phyloP scores from a whole-genome alignment of 192 early-diverging fungal species.

The Coemansia sp. region DNA sequence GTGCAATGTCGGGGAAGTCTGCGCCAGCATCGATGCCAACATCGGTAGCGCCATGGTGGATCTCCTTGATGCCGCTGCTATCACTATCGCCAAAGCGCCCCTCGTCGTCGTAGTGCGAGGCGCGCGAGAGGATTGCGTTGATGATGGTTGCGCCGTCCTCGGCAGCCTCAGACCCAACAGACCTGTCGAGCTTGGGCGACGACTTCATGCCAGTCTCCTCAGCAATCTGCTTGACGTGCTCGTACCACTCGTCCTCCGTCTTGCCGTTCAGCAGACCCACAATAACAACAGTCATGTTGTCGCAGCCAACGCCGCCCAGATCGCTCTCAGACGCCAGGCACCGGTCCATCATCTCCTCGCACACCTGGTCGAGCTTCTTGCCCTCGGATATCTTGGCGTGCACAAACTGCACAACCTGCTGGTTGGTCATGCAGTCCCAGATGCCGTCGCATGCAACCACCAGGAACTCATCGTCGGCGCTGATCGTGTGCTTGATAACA shows the following conservation, averaged over 20 bases:
- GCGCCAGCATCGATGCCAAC: slow-evolving; percentile 6
- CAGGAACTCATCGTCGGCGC: slow-evolving; percentile 77
- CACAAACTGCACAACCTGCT: slow-evolving; percentile 87
- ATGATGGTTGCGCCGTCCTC: slow-evolving; percentile 34
- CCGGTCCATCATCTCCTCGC: slow-evolving; percentile 88
- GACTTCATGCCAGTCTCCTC: slow-evolving; percentile 45
- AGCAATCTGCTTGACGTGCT: slow-evolving; percentile 45
- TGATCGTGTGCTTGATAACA: slow-evolving; percentile 57
- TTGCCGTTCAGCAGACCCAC: slow-evolving; percentile 81
- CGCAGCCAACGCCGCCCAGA: slow-evolving; percentile 91
- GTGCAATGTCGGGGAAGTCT: slow-evolving; percentile 19
- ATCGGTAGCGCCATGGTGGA: background rate
- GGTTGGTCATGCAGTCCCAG: slow-evolving; percentile 95
- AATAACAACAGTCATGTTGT: slow-evolving; percentile 99
- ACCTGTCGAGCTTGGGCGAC: slow-evolving; percentile 42
- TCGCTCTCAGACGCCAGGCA: slow-evolving; percentile 90
- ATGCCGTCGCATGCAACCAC: slow-evolving; percentile 99
- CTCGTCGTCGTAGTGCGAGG: slow-evolving; percentile 18
- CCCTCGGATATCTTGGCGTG: slow-evolving; percentile 65
- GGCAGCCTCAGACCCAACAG: slow-evolving; percentile 18
- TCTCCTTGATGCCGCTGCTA: background rate
- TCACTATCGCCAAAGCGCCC: slow-evolving; percentile 5
- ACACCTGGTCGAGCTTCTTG: slow-evolving; percentile 63
- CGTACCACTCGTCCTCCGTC: slow-evolving; percentile 76
- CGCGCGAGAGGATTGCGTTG: slow-evolving; percentile 35